A percentile compares a stretch with the other conserved stretches of the same genome.
Evolutionary conservation across 2,329 filamentous ascomycete species (phyloP).

Genomic region (Neonectria magnoliae): DNA sequence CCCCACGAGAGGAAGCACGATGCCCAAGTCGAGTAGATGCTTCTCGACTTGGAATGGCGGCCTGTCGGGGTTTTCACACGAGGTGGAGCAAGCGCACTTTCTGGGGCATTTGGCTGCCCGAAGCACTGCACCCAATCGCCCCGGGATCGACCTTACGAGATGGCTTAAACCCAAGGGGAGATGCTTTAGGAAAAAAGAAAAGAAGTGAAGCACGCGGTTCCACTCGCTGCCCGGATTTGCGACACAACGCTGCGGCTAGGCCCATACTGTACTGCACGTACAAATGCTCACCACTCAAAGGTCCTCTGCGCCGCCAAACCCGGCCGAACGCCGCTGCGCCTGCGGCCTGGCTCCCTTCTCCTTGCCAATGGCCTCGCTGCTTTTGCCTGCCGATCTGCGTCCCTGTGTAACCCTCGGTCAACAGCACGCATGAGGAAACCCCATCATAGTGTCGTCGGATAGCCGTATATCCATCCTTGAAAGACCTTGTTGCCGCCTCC

Average conservation of each 20-base stretch:
- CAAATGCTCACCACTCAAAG: neutral
- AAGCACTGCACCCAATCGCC: slow-evolving; percentile 10
- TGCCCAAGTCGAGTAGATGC: slow-evolving; percentile 12
- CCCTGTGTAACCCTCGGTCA: slow-evolving; percentile 38
- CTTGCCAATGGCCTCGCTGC: slow-evolving; percentile 33
- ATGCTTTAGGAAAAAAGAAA: neutral
- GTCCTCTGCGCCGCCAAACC: slow-evolving; percentile 25
- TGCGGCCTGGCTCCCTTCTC: slow-evolving; percentile 24
- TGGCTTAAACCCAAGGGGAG: slow-evolving; percentile 4
- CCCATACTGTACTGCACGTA: neutral
- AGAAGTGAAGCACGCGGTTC: neutral
- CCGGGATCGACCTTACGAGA: slow-evolving; percentile 1
- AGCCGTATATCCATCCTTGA: slow-evolving; percentile 29
- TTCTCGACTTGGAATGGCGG: slow-evolving; percentile 22
- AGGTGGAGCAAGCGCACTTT: slow-evolving; percentile 16
- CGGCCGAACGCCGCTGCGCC: slow-evolving; percentile 25
- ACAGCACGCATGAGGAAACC: slow-evolving; percentile 30
- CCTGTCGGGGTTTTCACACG: slow-evolving; percentile 8
- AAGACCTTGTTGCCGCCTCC: slow-evolving; percentile 29
- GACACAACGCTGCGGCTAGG: neutral
- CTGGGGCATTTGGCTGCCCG: slow-evolving; percentile 1
- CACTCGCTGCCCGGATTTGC: neutral
- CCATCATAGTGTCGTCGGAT: slow-evolving; percentile 28
- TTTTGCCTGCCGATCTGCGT: slow-evolving; percentile 33
- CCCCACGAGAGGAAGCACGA: slow-evolving; percentile 10